Evolutionary conservation across 2,329 filamentous ascomycete genomes (phyloP), one percentile per base, ranked within the genome.

Genomic region (Penicillium sp.): DNA sequence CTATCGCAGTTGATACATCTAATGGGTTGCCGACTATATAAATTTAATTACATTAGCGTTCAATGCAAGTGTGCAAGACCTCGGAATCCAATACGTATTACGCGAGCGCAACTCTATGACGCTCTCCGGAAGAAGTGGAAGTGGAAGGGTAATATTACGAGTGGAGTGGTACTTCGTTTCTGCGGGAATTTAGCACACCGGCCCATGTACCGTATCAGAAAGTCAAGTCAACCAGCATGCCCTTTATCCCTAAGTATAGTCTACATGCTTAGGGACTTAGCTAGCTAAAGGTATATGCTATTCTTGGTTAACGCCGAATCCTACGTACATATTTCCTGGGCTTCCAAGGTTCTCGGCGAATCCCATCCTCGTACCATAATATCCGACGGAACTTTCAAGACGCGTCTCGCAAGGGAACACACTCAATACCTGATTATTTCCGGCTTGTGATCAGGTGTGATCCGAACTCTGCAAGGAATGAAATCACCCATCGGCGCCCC

Each of bases 371-470:
- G 35, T 10, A 13, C 11, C 9, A 42, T 23, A 23, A 19, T 42
- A 42, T 26, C 33, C 48, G 31, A 50, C 21, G 33, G 48, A 50
- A 42, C 23, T 50, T 37, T 50, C 47, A 39, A 26, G 26, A 50
- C 48, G 48, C 48, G 48, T 50, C 39, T 42, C 16, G 48, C 35
- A 50, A 29, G 33, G 33, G 33, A 39, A 50, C 29, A 25, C 29
- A 21, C 47, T 16, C 35, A 42, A 27, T 50, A 50, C 48, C 16
- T n/a, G 14, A 26, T 37, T 11, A 21, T 50, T 50, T 42, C 31
- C 48, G 50, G 58, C 58, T 61, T 62, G 60, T 62, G 58, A 62
- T 55, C 43, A 60, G 60, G 55, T 61, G 53, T 61, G 60, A 62
- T 62, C 37, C 46, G 52, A 52, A 23, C 31, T 21, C 48, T 50